Evolutionary conservation across 164 flowering plant species (phyloP).

Genomic region (grape (Vitis vinifera)): ASM3070453v1 NC_081820.1:23284001-23284500

Average conservation of each 20-base stretch:
- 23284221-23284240: too few species aligned
- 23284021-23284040: too few species aligned
- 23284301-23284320: constrained; percentile 72
- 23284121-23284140: too few species aligned
- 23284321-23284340: constrained; percentile 74
- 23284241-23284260: constrained; percentile 64
- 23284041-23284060: too few species aligned
- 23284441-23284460: constrained; percentile 12
- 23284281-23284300: constrained; percentile 56
- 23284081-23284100: too few species aligned
- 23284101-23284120: too few species aligned
- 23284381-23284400: constrained; percentile 73
- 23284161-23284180: too few species aligned
- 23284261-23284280: constrained; percentile 94
- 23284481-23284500: constrained; percentile 1
- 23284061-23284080: too few species aligned
- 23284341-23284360: constrained; percentile 72
- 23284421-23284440: constrained; percentile 32
- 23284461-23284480: constrained; percentile 16
- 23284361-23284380: constrained; percentile 80
- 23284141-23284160: too few species aligned
- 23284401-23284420: constrained; percentile 80
- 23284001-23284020: too few species aligned
- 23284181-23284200: too few species aligned
- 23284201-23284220: too few species aligned